Base-by-base conservation (phyloP, 176 grass and related monocot species). In the Aegilops bicornis region DNA sequence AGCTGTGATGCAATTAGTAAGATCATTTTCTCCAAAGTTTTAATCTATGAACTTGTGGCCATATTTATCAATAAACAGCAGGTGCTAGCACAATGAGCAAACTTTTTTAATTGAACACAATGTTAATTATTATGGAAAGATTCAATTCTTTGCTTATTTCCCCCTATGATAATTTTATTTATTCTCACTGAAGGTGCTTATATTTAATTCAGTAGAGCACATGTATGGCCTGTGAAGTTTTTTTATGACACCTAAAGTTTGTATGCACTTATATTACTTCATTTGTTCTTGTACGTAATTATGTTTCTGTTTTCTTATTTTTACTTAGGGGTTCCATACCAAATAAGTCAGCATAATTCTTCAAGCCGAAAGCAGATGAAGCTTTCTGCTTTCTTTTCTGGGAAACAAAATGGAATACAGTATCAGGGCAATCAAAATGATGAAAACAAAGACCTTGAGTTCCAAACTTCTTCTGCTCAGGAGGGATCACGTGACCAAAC, bases 311-410 rank as follows among this genome's bases (percentile, higher is more conserved):
- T 27, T 66, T 27, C 54, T 39, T 78, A 60, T 74, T 80, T 79
- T 88, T 22, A 32, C 20, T 56, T 31, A 98, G 93, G 88, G 65
- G 50, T 88, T 89, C 90, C 88, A 4, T 98, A 98, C 72, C 90
- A 91, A 89, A 85, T 98, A 82, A 73, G 79, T 61, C 91, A 92
- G 73, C 85, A 90, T 75, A 78, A 36, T 86, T 76, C 81, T 83
- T 76, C 88, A 88, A 77, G 78, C 69, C 86, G 76, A 79, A 98
- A 98, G 86, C 96, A 98, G 73, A 89, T 86, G 35, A 98, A 98
- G 69, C 90, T 98, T 85, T 95, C 88, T 86, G 25, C 93, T 86
- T 98, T 95, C 91, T 98, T 98, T 95, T 85, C 77, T 67, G 89
- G 48, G 85, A 93, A 90, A 82, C 79, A 87, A 54, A 72, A 42